Conservation (phyloP, 2,329 filamentous ascomycete genomes). For the Trematosphaeria pertusa region DNA sequence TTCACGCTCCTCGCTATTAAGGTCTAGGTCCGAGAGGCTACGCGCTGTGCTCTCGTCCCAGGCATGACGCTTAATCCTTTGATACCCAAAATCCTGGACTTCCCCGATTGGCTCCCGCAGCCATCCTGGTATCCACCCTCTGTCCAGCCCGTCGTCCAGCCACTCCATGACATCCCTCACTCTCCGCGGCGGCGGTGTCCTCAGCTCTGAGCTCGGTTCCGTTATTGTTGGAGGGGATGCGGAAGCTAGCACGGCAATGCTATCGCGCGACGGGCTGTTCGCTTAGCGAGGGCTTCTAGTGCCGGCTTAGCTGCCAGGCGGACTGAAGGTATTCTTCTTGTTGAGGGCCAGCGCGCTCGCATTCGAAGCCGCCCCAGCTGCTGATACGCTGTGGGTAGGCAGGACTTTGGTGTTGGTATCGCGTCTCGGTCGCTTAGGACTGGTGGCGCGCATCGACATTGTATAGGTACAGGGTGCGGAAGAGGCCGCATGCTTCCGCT, state of each 20-base stretch:
- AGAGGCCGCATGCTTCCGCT: slow-evolving; percentile 3
- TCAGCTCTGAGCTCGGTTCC: slow-evolving; percentile 17
- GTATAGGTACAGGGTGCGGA: slow-evolving; percentile 10
- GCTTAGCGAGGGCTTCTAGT: slow-evolving; percentile 7
- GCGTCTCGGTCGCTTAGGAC: slow-evolving; percentile 18
- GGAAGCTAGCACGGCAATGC: no score
- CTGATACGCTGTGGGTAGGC: slow-evolving; percentile 18
- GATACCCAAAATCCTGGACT: slow-evolving; percentile 20
- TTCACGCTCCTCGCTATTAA: no score
- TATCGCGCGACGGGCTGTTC: no score
- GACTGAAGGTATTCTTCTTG: no score
- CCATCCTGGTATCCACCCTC: slow-evolving; percentile 10
- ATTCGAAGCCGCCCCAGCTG: no score
- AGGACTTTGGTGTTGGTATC: slow-evolving; percentile 16
- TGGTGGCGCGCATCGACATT: slow-evolving; percentile 16
- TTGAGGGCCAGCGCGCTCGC: no score
- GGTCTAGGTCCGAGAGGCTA: slow-evolving; percentile 6
- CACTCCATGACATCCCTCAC: no score
- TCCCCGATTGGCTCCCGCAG: slow-evolving; percentile 15
- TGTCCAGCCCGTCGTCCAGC: no score
- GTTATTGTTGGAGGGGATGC: slow-evolving; percentile 20
- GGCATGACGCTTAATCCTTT: no score
- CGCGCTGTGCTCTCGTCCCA: slow-evolving; percentile 9
- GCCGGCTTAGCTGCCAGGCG: slow-evolving; percentile 13
- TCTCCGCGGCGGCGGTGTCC: no score